Base-by-base conservation (phyloP, 441 rosid genomes). In the Manihot esculenta region DNA sequence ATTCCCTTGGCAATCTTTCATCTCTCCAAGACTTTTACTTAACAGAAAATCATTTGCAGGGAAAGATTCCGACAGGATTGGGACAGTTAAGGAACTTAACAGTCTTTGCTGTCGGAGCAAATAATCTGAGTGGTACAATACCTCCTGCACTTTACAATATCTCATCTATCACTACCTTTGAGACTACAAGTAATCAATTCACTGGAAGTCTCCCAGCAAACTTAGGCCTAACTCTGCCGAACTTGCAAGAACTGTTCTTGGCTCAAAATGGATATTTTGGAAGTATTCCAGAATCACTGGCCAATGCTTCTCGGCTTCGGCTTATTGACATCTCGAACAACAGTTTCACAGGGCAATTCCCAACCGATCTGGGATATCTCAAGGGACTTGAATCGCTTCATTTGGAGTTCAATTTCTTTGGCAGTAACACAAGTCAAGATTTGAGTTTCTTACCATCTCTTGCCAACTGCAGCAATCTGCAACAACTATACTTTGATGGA, bases 151-250 rank as follows among this genome's bases (percentile, higher is more conserved):
- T 56, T n/a, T 72, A 56, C 33, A 64, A 56, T 56, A 33, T 64
- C n/a, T 72, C 75, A 14, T 47, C 64, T 2, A 38, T 57, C 45
- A 6, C 6, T 33, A 3, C 0, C 5, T 45, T 72, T 12, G 47
- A 45, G 7, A 0, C 10, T 51, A 3, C 70, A 1, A 10, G 0
- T 2, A 64, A 72, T 66, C 70, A 21, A 30, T 13, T 72, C 1
- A 10, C 21, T 9, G 70, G 59, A 4, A 47, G 20, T 10, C 23
- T 73, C 44, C 61, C 67, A 24, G n/a, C 27, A 24, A 59, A 48
- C 4, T 30, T 73, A 7, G 76, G 76, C 45, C 10, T 21, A 8
- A 24, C 76, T 41, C 66, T 73, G 11, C 71, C 54, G 10, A 48
- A 49, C 21, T 15, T 73, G n/a, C 13, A 7, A 49, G 1, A 10